Evolutionary conservation across 2,329 filamentous ascomycete genomes (phyloP).

Genomic region (Mycosphaerella arachidis): DNA sequence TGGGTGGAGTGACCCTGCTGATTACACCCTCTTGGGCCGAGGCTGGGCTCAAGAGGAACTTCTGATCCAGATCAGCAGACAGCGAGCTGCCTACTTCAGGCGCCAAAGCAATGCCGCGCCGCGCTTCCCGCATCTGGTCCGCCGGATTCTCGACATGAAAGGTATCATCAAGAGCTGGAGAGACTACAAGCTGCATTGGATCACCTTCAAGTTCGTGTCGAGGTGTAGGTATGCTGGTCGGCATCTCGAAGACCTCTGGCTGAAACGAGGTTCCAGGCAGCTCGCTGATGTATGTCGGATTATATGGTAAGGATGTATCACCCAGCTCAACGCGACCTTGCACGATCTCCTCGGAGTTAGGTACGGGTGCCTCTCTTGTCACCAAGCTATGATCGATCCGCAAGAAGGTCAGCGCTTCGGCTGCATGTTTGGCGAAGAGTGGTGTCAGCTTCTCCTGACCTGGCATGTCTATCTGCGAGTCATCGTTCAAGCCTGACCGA

Average conservation of each 20-base stretch:
- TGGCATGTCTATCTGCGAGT: constrained; percentile 36
- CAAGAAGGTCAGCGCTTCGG: constrained; percentile 49
- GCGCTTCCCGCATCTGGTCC: constrained; percentile 20
- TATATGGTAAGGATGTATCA: constrained; percentile 23
- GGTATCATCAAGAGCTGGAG: constrained; percentile 34
- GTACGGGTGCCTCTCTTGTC: constrained; percentile 41
- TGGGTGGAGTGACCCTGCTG: constrained; percentile 4
- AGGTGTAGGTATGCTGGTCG: constrained; percentile 26
- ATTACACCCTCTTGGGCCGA: constrained; percentile 18
- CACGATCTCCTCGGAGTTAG: constrained; percentile 19
- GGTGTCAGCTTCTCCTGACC: constrained; percentile 54
- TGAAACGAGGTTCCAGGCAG: constrained; percentile 27
- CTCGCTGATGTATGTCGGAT: constrained; percentile 24
- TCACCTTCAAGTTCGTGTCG: constrained; percentile 36
- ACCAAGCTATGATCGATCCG: constrained; percentile 53
- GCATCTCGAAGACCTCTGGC: constrained; percentile 23
- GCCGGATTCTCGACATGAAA: constrained; percentile 5
- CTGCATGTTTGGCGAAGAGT: constrained; percentile 44
- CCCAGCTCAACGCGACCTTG: constrained; percentile 27
- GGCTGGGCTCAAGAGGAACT: constrained; percentile 17
- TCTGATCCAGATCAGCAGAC: constrained; percentile 12
- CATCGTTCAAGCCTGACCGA: constrained; percentile 17
- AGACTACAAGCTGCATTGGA: constrained; percentile 31
- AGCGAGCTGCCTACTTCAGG: constrained; percentile 41
- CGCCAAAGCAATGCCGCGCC: constrained; percentile 43